Evolutionary conservation across 208 protist species (phyloP).

Genomic region (Trypanosoma theileri): DNA sequence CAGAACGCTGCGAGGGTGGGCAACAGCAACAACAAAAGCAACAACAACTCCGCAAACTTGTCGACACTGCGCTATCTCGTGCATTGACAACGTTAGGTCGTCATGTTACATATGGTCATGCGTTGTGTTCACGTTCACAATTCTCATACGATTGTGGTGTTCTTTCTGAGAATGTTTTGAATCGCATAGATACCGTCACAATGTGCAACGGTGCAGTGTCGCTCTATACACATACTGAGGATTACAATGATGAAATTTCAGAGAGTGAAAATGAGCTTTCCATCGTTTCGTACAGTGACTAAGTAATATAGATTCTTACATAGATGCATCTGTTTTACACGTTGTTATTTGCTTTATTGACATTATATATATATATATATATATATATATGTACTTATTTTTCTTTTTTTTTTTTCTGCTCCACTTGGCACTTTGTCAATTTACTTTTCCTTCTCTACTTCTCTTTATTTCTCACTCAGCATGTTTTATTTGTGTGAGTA

Average conservation of each 20-base stretch:
- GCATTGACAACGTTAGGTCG: constrained; percentile 40
- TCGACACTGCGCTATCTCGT: constrained; percentile 20
- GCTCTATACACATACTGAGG: constrained; percentile 13
- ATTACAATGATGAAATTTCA: not conserved
- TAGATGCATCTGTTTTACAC: not conserved
- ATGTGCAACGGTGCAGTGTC: not conserved
- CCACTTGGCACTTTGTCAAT: not conserved
- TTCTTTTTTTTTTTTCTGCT: not conserved
- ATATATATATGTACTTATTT: constrained; percentile 1
- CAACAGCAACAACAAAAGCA: not conserved
- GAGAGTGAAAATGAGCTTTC: constrained; percentile 12
- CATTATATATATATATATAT: constrained; percentile 12
- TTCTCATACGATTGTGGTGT: constrained; percentile 48
- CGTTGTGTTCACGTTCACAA: constrained; percentile 37
- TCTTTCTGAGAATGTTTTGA: constrained; percentile 1
- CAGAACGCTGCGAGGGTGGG: not conserved
- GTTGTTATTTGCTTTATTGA: not conserved
- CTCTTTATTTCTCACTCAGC: too few species aligned
- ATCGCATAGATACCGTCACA: constrained; percentile 13
- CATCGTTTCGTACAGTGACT: constrained; percentile 24
- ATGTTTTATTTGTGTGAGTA: too few species aligned
- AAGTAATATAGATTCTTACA: not conserved
- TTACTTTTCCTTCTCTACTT: too few species aligned
- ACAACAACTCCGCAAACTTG: constrained; percentile 2
- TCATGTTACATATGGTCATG: constrained; percentile 58